Base-by-base conservation (phyloP, 257 asterid genomes). In the Solanum sitiens region DNA sequence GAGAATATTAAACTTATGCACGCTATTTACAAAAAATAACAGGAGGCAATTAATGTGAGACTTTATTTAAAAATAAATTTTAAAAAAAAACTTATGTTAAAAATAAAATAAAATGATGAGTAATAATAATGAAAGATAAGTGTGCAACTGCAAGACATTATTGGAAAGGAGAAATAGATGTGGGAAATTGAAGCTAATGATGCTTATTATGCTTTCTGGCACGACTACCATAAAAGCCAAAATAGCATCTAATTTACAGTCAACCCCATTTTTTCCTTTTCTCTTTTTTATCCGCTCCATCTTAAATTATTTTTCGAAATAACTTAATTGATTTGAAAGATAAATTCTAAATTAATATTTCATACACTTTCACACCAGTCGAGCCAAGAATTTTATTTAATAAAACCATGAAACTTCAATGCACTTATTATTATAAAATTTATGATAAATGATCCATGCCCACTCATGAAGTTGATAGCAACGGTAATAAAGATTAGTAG, bases 261-360 rank as follows among this genome's bases (percentile, higher is more conserved):
- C 94, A 90, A 90, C 59, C 80, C 89, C 50, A 86, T 88, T 86
- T 88, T 86, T 25, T 35, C 30, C 68, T 35, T 73, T 87, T 77
- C 11, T 63, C 33, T 73, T 71, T 89, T 87, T 39, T 76, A 53
- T 27, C 76, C 65, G 70, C 30, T 23, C 30, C 7, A 23, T 9
- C 3, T 15, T 61, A 9, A 27, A 14, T 68, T 33, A 23, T 2
- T 44, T 7, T 21, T 7, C 11, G n/a, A 53, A 23, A 56, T 18
- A 0, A 20, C 5, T 56, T 7, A 56, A 1, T 56, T 56, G 25
- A 1, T 56, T 56, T 56, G 5, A 2, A 7, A n/a, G 4, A 20
- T 20, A 1, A 37, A 35, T 4, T 35, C 6, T 27, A 27, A 56
- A 56, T 18, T 50, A 23, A 15, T 47, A 39, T 6, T 23, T 76